These are phyloP conservation scores for Anethum foeniculum DNA, from an alignment of 140 eudicot species.

Conservation along the genomic window DNA sequence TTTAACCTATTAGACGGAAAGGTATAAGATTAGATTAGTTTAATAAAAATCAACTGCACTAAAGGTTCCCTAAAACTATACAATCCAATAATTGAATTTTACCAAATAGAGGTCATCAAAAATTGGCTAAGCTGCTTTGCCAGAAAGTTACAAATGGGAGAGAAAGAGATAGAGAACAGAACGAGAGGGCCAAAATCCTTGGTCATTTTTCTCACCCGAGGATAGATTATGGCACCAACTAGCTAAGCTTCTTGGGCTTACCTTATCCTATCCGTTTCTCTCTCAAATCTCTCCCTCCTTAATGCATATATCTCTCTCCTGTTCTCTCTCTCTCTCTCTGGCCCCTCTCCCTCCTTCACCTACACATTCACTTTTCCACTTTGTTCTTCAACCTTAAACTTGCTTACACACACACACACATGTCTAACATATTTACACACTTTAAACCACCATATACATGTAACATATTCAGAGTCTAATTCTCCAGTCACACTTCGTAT, in stretches of 20 bases:
- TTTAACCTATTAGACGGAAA: too few species aligned
- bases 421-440: background rate
- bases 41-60: too few species aligned
- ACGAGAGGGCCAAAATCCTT: slow-evolving; percentile 55
- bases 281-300: slow-evolving; percentile 3
- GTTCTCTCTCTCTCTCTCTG: background rate
- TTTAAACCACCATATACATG: background rate
- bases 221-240: background rate
- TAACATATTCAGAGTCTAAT: background rate
- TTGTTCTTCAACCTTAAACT: background rate
- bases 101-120: background rate
- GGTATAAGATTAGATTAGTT: too few species aligned
- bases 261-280: slow-evolving; percentile 70
- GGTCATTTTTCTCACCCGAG: slow-evolving; percentile 8
- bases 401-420: background rate
- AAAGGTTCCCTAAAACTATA: background rate
- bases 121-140: background rate
- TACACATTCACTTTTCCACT: background rate
- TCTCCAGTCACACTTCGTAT: background rate
- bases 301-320: background rate
- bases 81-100: background rate
- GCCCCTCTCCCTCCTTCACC: background rate
- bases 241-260: slow-evolving; percentile 14
- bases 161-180: slow-evolving; percentile 13
- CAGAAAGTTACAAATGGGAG: background rate